Percentiles rank a stretch among this genome's conserved stretches.
phyloP scores from a whole-genome alignment of 345 rosid species.

The Brassica nigra region DNA sequence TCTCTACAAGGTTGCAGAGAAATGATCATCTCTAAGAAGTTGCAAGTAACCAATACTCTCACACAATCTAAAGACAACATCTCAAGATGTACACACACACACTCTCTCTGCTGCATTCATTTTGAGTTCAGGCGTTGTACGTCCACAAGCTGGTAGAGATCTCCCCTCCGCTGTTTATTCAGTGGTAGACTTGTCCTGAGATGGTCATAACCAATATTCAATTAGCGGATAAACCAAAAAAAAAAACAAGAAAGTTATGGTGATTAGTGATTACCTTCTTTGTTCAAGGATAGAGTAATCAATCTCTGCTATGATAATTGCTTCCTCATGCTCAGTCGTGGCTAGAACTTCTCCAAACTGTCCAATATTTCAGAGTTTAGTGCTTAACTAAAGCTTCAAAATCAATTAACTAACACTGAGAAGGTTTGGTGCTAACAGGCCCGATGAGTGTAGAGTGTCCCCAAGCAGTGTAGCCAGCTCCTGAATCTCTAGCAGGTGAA shows the following conservation, averaged over 20 bases:
- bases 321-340: constrained; percentile 78
- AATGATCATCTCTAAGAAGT: constrained; percentile 1
- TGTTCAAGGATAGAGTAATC: constrained; percentile 57
- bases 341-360: constrained; percentile 96
- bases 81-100: not conserved
- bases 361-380: constrained; percentile 5
- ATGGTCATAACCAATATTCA: not conserved
- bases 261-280: constrained; percentile 56
- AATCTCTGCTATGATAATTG: constrained; percentile 72
- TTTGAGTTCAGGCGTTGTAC: constrained; percentile 49
- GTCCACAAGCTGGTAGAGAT: constrained; percentile 85
- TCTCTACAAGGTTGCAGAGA: constrained; percentile 7
- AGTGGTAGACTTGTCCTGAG: constrained; percentile 75
- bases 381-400: constrained; percentile 13
- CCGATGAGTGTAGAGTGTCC: constrained; percentile 94
- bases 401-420: not conserved
- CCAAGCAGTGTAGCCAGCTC: constrained; percentile 87
- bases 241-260: not conserved
- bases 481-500: constrained; percentile 83
- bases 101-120: constrained; percentile 22
- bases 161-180: constrained; percentile 69
- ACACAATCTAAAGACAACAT: not conserved
- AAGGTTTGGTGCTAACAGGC: constrained; percentile 26
- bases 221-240: not conserved
- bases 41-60: constrained; percentile 1